Conservation (phyloP, 2,329 filamentous ascomycete species). For the Penicillium brasilianum region DNA sequence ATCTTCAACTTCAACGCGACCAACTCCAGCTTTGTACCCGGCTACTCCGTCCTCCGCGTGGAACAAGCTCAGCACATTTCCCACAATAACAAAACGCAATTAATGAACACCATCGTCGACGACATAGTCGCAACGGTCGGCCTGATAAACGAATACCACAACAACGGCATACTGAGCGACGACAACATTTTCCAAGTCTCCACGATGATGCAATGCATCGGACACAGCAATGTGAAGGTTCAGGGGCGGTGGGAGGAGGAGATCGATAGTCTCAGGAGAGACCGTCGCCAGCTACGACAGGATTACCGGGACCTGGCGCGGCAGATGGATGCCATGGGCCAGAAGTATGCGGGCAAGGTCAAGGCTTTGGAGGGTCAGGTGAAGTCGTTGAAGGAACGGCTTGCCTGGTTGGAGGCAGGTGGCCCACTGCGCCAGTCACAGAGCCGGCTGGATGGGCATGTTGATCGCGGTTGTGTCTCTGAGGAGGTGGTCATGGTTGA, state of each 20-base stretch:
- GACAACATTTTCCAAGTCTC: constrained; percentile 36
- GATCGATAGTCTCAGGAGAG: constrained; percentile 22
- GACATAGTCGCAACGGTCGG: constrained; percentile 40
- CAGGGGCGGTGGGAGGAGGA: constrained; percentile 28
- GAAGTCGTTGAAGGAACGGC: background rate
- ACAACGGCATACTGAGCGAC: constrained; percentile 30
- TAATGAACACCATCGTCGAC: constrained; percentile 35
- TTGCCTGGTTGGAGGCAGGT: constrained; percentile 7
- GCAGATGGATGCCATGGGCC: constrained; percentile 22
- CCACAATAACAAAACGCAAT: constrained; percentile 26
- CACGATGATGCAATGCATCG: background rate
- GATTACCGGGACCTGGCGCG: constrained; percentile 29
- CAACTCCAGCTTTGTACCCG: constrained; percentile 5
- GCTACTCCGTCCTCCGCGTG: constrained; percentile 32
- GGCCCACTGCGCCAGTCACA: background rate
- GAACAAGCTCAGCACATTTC: constrained; percentile 15
- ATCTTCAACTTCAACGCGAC: background rate
- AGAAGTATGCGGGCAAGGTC: constrained; percentile 23
- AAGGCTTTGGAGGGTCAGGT: constrained; percentile 9
- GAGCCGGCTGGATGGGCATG: background rate
- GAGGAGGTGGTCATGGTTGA: background rate
- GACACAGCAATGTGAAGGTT: constrained; percentile 21
- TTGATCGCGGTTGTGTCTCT: background rate
- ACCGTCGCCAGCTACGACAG: constrained; percentile 28
- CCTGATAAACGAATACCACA: constrained; percentile 33